A percentile compares a stretch with the other conserved stretches of the same genome.
Conservation (phyloP, 2,329 filamentous ascomycete genomes). For the Monilinia fructigena region DNA sequence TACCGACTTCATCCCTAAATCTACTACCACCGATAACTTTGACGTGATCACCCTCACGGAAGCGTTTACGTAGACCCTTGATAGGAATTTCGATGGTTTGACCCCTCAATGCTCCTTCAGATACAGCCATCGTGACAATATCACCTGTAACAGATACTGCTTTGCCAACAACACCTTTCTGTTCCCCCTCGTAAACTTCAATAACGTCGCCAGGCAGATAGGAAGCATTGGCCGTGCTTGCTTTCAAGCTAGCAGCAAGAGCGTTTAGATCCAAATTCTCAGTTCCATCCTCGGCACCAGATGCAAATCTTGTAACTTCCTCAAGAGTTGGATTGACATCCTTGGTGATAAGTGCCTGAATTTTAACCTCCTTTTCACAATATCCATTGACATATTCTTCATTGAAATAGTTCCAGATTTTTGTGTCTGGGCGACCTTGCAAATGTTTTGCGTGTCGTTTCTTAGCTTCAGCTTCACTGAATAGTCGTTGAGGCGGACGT, state of each 20-base stretch:
- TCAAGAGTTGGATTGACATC: constrained; percentile 92
- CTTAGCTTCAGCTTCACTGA: constrained; percentile 88
- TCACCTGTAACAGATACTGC: constrained; percentile 85
- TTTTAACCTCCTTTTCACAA: constrained; percentile 88
- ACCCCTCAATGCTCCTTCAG: constrained; percentile 76
- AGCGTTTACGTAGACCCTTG: constrained; percentile 88
- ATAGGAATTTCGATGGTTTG: constrained; percentile 90
- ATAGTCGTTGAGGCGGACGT: constrained; percentile 81
- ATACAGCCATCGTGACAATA: constrained; percentile 85
- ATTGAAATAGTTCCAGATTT: constrained; percentile 79
- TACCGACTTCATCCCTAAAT: constrained; percentile 92
- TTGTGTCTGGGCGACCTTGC: constrained; percentile 48
- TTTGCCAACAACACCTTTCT: constrained; percentile 84
- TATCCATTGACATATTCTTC: constrained; percentile 94
- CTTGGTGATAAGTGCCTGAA: constrained; percentile 79
- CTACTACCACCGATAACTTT: constrained; percentile 97
- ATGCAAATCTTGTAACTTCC: constrained; percentile 92
- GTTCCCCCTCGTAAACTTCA: constrained; percentile 93
- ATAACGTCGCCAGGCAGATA: constrained; percentile 95
- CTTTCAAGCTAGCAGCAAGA: constrained; percentile 84
- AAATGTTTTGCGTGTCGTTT: constrained; percentile 73
- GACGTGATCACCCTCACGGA: constrained; percentile 92
- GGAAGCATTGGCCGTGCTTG: constrained; percentile 73
- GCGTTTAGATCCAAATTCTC: constrained; percentile 92
- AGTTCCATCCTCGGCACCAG: constrained; percentile 84